These are phyloP conservation scores for Suhomyces kilbournensis DNA, from an alignment of 805 yeast species.

Conservation along the genomic window DNA sequence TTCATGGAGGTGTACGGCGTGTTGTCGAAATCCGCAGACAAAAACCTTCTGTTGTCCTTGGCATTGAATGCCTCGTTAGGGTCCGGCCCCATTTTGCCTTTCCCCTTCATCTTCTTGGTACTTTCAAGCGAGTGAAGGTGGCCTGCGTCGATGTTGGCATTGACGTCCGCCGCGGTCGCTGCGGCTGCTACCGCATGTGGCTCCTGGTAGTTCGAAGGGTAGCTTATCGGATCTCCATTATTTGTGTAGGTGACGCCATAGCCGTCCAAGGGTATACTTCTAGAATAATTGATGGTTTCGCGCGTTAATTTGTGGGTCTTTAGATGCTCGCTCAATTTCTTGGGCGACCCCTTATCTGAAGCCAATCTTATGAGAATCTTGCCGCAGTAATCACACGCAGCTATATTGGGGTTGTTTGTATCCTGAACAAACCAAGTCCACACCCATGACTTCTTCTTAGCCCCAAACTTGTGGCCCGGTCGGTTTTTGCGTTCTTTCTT, in stretches of 20 bases:
- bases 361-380: slow-evolving; percentile 46
- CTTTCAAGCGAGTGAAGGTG: slow-evolving; percentile 1
- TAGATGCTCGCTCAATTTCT: slow-evolving; percentile 55
- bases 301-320: slow-evolving; percentile 50
- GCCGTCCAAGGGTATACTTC: slow-evolving; percentile 39
- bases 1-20: slow-evolving; percentile 43
- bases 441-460: slow-evolving; percentile 61
- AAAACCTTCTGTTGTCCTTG: slow-evolving; percentile 8
- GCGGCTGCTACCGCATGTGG: slow-evolving; percentile 9
- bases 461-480: slow-evolving; percentile 58
- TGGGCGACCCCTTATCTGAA: slow-evolving; percentile 58
- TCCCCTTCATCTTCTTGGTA: slow-evolving; percentile 6
- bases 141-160: neutral
- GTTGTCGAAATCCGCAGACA: slow-evolving; percentile 36
- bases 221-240: slow-evolving; percentile 27
- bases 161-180: slow-evolving; percentile 5
- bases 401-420: slow-evolving; percentile 43
- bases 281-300: slow-evolving; percentile 38
- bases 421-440: slow-evolving; percentile 63
- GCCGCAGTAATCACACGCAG: slow-evolving; percentile 55
- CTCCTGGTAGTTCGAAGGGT: slow-evolving; percentile 14
- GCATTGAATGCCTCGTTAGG: neutral
- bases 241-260: slow-evolving; percentile 33
- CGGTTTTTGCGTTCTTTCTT: slow-evolving; percentile 39
- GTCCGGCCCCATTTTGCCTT: neutral